Evolutionary conservation across 2,329 filamentous ascomycete genomes (phyloP).

Genomic region (Dichotomopilus funicola): DNA sequence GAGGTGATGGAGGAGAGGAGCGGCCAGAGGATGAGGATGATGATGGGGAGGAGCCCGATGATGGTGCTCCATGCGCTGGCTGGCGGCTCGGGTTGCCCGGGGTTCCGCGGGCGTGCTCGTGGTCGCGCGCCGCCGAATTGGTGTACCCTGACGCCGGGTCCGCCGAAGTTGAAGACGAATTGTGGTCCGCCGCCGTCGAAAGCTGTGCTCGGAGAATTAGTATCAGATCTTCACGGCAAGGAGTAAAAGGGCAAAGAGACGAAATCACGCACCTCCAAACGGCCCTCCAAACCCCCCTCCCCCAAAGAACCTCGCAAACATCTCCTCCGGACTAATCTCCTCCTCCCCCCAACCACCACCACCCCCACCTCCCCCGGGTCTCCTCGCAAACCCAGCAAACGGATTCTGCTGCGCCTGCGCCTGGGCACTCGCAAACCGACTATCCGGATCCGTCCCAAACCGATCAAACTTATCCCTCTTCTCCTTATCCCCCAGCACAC

Average conservation of each 20-base stretch:
- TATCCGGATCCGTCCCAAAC: constrained; percentile 89
- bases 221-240: background rate
- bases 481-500: constrained; percentile 85
- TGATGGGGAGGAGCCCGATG: constrained; percentile 74
- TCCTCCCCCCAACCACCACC: constrained; percentile 70
- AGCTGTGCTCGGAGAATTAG: constrained; percentile 35
- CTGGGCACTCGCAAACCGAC: constrained; percentile 64
- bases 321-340: constrained; percentile 81
- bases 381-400: constrained; percentile 54
- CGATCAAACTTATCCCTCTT: constrained; percentile 85
- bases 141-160: constrained; percentile 86
- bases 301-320: constrained; percentile 96
- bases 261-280: constrained; percentile 34
- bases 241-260: background rate
- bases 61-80: constrained; percentile 50
- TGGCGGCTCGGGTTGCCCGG: constrained; percentile 43
- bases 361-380: constrained; percentile 32
- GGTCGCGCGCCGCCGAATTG: constrained; percentile 83
- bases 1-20: constrained; percentile 75
- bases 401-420: constrained; percentile 53
- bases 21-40: constrained; percentile 82
- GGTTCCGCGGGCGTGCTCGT: constrained; percentile 65
- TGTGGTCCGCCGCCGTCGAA: constrained; percentile 66
- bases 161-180: constrained; percentile 92
- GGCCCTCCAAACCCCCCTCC: constrained; percentile 64